A percentile compares a stretch with the other conserved stretches of the same genome.
Evolutionary conservation across 208 protist genomes (phyloP).

Genomic region (Perkinsela sp.): DNA sequence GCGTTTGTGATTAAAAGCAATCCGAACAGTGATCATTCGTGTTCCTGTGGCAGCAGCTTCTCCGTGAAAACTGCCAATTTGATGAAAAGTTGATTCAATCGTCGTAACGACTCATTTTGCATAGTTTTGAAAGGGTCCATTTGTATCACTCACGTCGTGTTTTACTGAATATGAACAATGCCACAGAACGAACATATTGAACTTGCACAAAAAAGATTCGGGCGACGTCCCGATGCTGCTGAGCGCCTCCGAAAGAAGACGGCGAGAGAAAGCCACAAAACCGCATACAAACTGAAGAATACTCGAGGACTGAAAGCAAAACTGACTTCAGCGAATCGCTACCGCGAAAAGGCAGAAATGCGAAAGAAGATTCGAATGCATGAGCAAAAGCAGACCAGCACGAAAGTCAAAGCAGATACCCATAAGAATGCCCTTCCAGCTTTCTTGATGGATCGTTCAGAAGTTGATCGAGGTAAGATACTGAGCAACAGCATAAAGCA

Average conservation of each 20-base stretch:
- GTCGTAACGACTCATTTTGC: too few relatives aligned
- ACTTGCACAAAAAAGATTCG: conserved; percentile 85
- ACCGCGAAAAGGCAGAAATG: conserved; percentile 95
- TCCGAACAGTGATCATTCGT: neutral
- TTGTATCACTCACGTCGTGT: too few relatives aligned
- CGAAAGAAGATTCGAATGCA: conserved; percentile 97
- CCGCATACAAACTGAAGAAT: conserved; percentile 70
- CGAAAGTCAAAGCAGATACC: conserved; percentile 70
- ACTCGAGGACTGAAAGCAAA: conserved; percentile 93
- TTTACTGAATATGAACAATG: too few relatives aligned
- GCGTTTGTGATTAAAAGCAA: neutral
- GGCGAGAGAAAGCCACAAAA: conserved; percentile 77
- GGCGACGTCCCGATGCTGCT: conserved; percentile 82
- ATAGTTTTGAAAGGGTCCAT: too few relatives aligned
- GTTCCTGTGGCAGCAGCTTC: neutral
- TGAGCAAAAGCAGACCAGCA: conserved; percentile 70
- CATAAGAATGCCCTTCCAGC: conserved; percentile 90
- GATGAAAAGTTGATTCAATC: too few relatives aligned
- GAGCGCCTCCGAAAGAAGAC: conserved; percentile 92
- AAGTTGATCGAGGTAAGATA: conserved; percentile 84
- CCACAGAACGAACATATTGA: conserved; percentile 98
- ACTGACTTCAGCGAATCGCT: conserved; percentile 85
- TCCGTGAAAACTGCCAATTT: too few relatives aligned
- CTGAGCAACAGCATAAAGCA: conserved; percentile 98
- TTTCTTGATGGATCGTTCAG: conserved; percentile 94